These are phyloP conservation scores for Leptodermis oblonga DNA, from an alignment of 257 asterid genomes.

Conservation along the genomic window DNA sequence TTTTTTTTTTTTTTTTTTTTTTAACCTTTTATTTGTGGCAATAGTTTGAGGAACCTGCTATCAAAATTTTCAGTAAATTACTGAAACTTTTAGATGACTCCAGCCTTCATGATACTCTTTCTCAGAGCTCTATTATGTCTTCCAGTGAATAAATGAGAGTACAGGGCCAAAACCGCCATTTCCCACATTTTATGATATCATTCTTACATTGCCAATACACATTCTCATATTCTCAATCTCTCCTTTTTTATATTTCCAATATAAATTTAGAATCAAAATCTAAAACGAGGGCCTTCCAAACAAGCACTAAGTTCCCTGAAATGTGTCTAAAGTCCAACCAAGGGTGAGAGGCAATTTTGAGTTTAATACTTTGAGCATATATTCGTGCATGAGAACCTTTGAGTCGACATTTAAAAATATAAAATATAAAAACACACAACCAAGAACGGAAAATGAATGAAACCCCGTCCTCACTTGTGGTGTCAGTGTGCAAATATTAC, in stretches of 20 bases:
- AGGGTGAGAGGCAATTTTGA: not conserved
- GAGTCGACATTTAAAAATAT: no score
- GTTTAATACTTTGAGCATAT: not conserved
- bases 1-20: not conserved
- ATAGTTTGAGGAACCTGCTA: not conserved
- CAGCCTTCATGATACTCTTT: slow-evolving; percentile 2
- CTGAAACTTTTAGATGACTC: slow-evolving; percentile 10
- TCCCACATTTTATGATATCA: no score
- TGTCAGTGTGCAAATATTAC: no score
- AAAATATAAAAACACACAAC: no score
- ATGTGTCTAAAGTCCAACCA: not conserved
- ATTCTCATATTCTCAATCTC: no score
- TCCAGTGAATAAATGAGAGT: not conserved
- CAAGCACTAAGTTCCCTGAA: no score
- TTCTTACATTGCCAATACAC: no score
- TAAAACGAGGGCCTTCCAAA: no score
- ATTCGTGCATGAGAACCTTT: not conserved
- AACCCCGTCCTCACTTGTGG: no score
- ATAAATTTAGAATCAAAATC: no score
- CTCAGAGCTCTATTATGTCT: not conserved
- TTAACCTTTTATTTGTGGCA: not conserved
- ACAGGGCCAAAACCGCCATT: not conserved
- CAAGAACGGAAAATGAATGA: no score
- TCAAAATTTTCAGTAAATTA: slow-evolving; percentile 6
- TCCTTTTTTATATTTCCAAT: no score